These are phyloP conservation scores for Hypoxylon crocopeplum DNA, from an alignment of 495 filamentous ascomycete genomes.

Conservation along the genomic window DNA sequence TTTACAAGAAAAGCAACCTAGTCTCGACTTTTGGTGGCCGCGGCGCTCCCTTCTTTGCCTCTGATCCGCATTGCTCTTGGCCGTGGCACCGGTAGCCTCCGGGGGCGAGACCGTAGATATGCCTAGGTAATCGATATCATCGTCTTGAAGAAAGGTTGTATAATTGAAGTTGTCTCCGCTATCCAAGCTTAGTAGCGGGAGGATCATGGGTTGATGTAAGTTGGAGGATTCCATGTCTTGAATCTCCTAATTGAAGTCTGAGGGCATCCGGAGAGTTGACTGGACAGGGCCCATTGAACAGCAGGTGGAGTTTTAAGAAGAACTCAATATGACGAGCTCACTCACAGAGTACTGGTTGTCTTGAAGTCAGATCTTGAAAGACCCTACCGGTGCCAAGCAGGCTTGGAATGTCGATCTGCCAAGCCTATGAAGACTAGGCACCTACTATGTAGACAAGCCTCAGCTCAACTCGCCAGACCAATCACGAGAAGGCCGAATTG, in stretches of 20 bases:
- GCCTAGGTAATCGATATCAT: constrained; percentile 43
- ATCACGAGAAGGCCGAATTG: not conserved
- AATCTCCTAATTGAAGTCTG: not conserved
- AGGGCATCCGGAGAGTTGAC: not conserved
- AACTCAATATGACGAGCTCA: too few relatives aligned
- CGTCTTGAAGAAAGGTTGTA: constrained; percentile 41
- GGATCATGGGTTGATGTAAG: constrained; percentile 21
- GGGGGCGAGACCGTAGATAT: constrained; percentile 38
- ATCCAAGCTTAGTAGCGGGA: constrained; percentile 37
- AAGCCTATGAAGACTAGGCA: too few relatives aligned
- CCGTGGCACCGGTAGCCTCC: not conserved
- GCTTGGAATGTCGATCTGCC: too few relatives aligned
- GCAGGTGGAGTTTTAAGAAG: not conserved
- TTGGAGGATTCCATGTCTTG: constrained; percentile 35
- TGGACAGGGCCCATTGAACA: not conserved
- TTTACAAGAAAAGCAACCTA: constrained; percentile 73
- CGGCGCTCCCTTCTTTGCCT: constrained; percentile 50
- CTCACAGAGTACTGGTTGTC: too few relatives aligned
- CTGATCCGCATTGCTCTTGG: constrained; percentile 10
- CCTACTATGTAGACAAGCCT: too few relatives aligned
- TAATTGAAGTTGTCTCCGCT: constrained; percentile 40
- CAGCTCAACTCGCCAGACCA: not conserved
- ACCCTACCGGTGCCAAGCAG: too few relatives aligned
- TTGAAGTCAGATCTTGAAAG: too few relatives aligned
- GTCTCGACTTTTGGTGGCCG: constrained; percentile 66